Conservation (phyloP, 2,329 filamentous ascomycete genomes). For the Exophiala mesophila region DNA sequence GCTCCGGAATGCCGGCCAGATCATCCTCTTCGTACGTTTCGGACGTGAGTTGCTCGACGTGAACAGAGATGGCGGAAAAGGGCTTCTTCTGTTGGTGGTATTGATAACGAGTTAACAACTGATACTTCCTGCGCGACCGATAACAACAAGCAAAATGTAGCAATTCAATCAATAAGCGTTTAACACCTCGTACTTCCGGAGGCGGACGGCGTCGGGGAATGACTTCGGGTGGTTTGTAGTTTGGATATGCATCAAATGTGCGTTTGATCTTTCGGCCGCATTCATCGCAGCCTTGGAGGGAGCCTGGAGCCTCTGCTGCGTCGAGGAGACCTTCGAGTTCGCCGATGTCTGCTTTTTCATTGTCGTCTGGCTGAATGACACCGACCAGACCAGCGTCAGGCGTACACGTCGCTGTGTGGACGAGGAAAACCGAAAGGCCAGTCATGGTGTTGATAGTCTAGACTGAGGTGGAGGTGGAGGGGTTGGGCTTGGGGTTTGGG, state of each 20-base stretch:
- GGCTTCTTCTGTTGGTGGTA: constrained; percentile 61
- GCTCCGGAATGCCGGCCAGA: constrained; percentile 82
- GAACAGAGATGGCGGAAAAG: constrained; percentile 88
- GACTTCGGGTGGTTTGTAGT: constrained; percentile 11
- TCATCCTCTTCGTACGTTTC: constrained; percentile 90
- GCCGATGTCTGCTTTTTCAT: constrained; percentile 4
- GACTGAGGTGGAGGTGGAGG: constrained; percentile 8
- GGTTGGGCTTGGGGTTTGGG: constrained; percentile 9
- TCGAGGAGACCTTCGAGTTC: constrained; percentile 15
- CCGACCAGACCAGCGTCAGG: constrained; percentile 25
- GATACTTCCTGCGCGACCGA: constrained; percentile 25
- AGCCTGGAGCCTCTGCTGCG: constrained; percentile 6
- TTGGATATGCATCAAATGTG: constrained; percentile 22
- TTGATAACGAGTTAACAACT: constrained; percentile 26
- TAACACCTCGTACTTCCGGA: constrained; percentile 17
- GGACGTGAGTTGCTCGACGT: constrained; percentile 82
- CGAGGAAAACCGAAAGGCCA: constrained; percentile 21
- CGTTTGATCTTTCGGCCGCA: constrained; percentile 23
- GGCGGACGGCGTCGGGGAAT: constrained; percentile 9
- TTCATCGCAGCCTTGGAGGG: constrained; percentile 9
- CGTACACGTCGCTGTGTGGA: constrained; percentile 21
- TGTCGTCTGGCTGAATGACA: constrained; percentile 11
- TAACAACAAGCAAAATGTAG: constrained; percentile 25
- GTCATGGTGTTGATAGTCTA: constrained; percentile 8
- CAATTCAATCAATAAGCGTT: constrained; percentile 18